Conservation (phyloP, 2,329 filamentous ascomycete genomes). For the Penicillium sp. region DNA sequence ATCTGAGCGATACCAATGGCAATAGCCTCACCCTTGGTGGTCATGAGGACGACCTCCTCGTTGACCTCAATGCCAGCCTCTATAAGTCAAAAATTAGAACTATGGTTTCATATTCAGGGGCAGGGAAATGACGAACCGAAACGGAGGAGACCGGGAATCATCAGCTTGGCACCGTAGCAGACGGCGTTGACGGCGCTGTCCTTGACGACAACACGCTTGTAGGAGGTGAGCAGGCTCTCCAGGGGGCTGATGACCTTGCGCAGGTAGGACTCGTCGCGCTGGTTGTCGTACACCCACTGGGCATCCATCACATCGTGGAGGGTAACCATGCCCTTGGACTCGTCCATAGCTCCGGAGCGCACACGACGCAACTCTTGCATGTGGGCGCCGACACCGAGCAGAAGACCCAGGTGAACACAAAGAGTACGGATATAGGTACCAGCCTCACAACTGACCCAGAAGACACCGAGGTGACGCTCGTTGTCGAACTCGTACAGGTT, state of each 20-base stretch:
- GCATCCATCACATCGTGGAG: slow-evolving; percentile 94
- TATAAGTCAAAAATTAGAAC: slow-evolving; percentile 33
- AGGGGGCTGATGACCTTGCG: slow-evolving; percentile 88
- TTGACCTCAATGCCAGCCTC: slow-evolving; percentile 89
- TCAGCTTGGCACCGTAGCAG: slow-evolving; percentile 97
- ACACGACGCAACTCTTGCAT: slow-evolving; percentile 98
- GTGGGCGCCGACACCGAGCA: slow-evolving; percentile 83
- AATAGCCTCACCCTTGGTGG: slow-evolving; percentile 98
- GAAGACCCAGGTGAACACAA: slow-evolving; percentile 83
- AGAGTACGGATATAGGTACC: slow-evolving; percentile 98
- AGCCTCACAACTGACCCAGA: slow-evolving; percentile 99
- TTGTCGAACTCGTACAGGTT: slow-evolving; percentile 98
- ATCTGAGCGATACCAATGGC: slow-evolving; percentile 95
- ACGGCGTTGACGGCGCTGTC: slow-evolving; percentile 95
- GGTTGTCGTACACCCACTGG: slow-evolving; percentile 95
- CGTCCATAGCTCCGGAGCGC: slow-evolving; percentile 90
- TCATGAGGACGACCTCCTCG: slow-evolving; percentile 97
- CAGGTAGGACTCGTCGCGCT: slow-evolving; percentile 88
- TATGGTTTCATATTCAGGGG: neutral
- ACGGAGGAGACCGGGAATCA: slow-evolving; percentile 92
- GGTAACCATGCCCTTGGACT: slow-evolving; percentile 84
- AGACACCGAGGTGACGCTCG: slow-evolving; percentile 92
- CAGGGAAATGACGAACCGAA: slow-evolving; percentile 62
- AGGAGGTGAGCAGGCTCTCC: slow-evolving; percentile 84
- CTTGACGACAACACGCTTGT: slow-evolving; percentile 98